Percentiles rank a stretch among this genome's conserved stretches.
Conservation (phyloP, 331 rosid genomes). For the Erythrophleum ivorense region DNA sequence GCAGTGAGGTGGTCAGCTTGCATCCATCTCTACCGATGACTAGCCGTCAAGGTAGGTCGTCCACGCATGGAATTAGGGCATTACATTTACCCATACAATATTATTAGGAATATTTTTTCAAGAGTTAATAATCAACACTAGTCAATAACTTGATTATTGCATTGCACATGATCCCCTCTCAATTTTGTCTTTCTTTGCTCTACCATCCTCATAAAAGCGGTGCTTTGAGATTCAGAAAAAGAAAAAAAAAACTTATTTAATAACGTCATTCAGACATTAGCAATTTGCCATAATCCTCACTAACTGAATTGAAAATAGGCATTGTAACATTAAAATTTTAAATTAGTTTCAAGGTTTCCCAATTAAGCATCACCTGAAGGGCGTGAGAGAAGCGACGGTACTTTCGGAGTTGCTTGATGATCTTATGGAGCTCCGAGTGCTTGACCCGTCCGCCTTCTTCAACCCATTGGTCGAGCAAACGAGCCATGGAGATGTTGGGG, state of each 20-base stretch:
- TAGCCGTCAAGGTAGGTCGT: too few relatives aligned
- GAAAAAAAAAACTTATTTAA: too few relatives aligned
- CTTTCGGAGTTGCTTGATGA: conserved; percentile 19
- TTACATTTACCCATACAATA: not conserved
- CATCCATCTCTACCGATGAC: too few relatives aligned
- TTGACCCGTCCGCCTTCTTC: conserved; percentile 56
- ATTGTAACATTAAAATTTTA: not conserved
- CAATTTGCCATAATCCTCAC: not conserved
- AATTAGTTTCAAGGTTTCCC: not conserved
- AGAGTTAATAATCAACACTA: not conserved
- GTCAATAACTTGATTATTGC: not conserved
- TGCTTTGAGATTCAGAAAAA: not conserved
- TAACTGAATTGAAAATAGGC: not conserved
- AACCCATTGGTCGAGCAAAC: conserved; percentile 68
- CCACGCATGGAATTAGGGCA: too few relatives aligned
- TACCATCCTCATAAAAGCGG: too few relatives aligned
- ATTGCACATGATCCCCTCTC: not conserved
- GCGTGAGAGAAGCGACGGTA: conserved; percentile 28
- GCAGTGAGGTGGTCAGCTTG: too few relatives aligned
- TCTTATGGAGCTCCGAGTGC: conserved; percentile 7
- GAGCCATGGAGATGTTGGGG: conserved; percentile 53
- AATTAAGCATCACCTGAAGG: conserved; percentile 24
- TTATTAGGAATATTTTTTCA: not conserved
- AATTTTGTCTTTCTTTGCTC: not conserved
- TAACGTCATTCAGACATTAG: not conserved